Percentiles rank a stretch among this genome's conserved stretches.
These are phyloP conservation scores for Claviceps lovelessii DNA, from an alignment of 2,329 filamentous ascomycete genomes.

Conservation along the genomic window DNA sequence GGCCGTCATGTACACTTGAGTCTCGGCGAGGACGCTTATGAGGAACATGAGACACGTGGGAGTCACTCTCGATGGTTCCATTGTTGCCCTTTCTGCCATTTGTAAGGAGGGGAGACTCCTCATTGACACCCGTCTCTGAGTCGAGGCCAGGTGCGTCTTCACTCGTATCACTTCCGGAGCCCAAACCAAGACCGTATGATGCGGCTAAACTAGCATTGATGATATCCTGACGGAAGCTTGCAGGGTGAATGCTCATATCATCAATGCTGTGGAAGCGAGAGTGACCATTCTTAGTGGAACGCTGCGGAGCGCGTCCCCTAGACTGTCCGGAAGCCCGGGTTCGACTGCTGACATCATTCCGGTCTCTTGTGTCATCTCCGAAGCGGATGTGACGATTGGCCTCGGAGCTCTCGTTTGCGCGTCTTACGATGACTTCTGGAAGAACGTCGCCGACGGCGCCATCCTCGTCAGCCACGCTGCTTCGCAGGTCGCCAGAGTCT, in stretches of 20 bases:
- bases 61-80: slow-evolving; percentile 15
- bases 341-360: slow-evolving; percentile 15
- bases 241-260: slow-evolving; percentile 74
- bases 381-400: slow-evolving; percentile 27
- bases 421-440: slow-evolving; percentile 45
- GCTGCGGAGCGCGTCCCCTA: slow-evolving; percentile 29
- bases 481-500: slow-evolving; percentile 23
- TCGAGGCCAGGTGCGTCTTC: slow-evolving; percentile 32
- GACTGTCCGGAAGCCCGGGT: slow-evolving; percentile 19
- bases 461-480: slow-evolving; percentile 38
- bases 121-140: slow-evolving; percentile 25
- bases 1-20: slow-evolving; percentile 49
- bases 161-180: slow-evolving; percentile 39
- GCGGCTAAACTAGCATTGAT: slow-evolving; percentile 60
- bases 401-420: slow-evolving; percentile 24
- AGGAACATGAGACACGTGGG: slow-evolving; percentile 7
- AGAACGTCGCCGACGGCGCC: slow-evolving; percentile 47
- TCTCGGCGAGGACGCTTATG: slow-evolving; percentile 24
- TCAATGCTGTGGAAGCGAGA: slow-evolving; percentile 50
- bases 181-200: slow-evolving; percentile 33
- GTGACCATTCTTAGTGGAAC: slow-evolving; percentile 35
- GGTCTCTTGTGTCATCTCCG: slow-evolving; percentile 15
- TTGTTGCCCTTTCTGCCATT: slow-evolving; percentile 14
- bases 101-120: slow-evolving; percentile 33
- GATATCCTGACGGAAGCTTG: slow-evolving; percentile 82